These are phyloP conservation scores for Botrytis cinerea DNA, from an alignment of 2,329 filamentous ascomycete species.

Conservation along the genomic window DNA sequence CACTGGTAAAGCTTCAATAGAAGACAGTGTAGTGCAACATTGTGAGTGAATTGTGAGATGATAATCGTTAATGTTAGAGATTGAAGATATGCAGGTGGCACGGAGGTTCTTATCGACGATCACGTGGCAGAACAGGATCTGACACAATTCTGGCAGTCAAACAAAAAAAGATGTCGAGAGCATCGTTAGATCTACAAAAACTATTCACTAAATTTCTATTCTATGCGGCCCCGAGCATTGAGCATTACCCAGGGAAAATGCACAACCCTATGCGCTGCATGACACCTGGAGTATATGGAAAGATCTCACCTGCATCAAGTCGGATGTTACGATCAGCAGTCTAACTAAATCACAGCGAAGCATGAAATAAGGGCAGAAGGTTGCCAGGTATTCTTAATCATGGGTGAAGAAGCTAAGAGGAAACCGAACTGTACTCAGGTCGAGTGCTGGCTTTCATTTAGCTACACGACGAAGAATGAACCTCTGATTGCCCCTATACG, in stretches of 20 bases:
- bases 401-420: background rate
- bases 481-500: background rate
- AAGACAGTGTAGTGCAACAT: background rate
- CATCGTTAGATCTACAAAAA: background rate
- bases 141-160: background rate
- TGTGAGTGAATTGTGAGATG: background rate
- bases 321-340: background rate
- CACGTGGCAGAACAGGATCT: background rate
- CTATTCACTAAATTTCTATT: too few species aligned
- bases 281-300: background rate
- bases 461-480: background rate
- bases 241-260: background rate
- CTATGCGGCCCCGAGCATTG: background rate
- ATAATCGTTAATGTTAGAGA: background rate
- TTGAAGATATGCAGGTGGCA: background rate
- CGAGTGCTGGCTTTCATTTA: background rate
- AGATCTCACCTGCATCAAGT: background rate
- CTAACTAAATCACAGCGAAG: background rate
- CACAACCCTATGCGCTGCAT: background rate
- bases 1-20: background rate
- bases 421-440: background rate
- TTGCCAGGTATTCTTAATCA: too few species aligned
- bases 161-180: background rate
- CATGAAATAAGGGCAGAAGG: background rate
- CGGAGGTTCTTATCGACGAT: slow-evolving; percentile 9